Base-by-base conservation (phyloP, 2,329 filamentous ascomycete genomes). In the Colletotrichum phormii region DNA sequence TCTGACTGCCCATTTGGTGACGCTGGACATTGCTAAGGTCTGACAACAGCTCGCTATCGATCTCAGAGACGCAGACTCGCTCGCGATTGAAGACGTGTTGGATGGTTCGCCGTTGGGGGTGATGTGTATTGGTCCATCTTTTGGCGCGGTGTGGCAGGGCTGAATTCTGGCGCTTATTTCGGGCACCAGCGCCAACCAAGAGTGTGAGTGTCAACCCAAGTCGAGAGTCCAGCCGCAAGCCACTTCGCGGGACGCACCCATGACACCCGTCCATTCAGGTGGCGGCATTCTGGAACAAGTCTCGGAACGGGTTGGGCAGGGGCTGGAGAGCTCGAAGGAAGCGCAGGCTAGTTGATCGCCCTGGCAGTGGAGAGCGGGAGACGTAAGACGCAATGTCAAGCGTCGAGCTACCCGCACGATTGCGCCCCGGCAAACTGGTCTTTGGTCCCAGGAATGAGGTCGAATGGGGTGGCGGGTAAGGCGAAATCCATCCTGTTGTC, bases 401-500 rank as follows among this genome's bases (percentile, higher is more conserved):
- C 29, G 12, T 63, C 22, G 42, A 51, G 22, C 55, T 57, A 29
- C 42, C 35, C 37, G 70, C 55, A 57, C 22, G 46, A 69, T 64
- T 62, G 46, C 62, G 70, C 63, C 60, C 70, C 70, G 55, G 55
- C 26, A 61, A 60, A 37, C 65, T 46, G 65, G 70, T 64, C 22
- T 31, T 37, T 26, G 59, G 70, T 31, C 54, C 59, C 46, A 26
- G 35, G n/a, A 37, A 37, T 53, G 33, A 63, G 26, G 65, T 55
- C 59, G 60, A 59, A 64, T 31, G 70, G 70, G 55, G 49, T 33
- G 49, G 49, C 66, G 53, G 66, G 54, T 62, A 70, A 64, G 59
- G 66, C 60, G 54, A 22, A 42, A 55, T 29, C 22, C 62, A n/a
- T 15, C 49, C 49, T 29, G 22, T 31, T 37, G 49, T 13, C 49